Base-by-base conservation (phyloP, 148 eudicot genomes). In the Dianthus caryophyllus region DNA sequence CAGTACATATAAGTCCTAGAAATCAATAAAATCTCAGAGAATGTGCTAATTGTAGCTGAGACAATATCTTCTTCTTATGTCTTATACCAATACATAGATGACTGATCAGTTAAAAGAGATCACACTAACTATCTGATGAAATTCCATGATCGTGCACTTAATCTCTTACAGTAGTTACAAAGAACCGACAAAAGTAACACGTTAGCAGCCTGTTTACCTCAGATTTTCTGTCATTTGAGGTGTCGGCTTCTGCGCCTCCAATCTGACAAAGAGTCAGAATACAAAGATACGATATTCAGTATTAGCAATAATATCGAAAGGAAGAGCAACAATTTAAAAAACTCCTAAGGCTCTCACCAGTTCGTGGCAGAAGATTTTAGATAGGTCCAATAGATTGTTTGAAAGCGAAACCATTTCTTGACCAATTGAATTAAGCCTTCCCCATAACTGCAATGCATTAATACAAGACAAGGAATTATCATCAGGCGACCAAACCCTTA, bases 341-440 rank as follows among this genome's bases (percentile, higher is more conserved):
- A 30, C 47, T 21, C 13, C 2, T 18, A 13, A 14, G 20, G 50
- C 17, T 57, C 75, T 73, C 74, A 92, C 98, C 89, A 79, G 77
- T 53, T 80, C 85, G 57, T 53, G 73, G 55, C 73, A 79, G 66
- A 77, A 81, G 74, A 67, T 58, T 71, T 67, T 77, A 57, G 90
- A 86, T 64, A 77, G 70, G 61, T 87, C 93, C 21, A 84, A 83
- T 31, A 91, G 78, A 78, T 77, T 80, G 77, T 81, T 92, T 70
- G 91, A 78, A 69, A 89, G 84, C 47, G 89, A 64, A 70, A 77
- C 81, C 83, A 87, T 81, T 60, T 92, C 89, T 66, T 79, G 66
- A 48, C 94, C 98, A 79, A 89, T 72, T 41, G 74, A 79, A 61
- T 80, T 83, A 72, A 92, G 85, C 75, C 79, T 87, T 22, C 67